Base-by-base conservation (phyloP, 345 rosid species). In the Arabidopsis thaliana region DNA sequence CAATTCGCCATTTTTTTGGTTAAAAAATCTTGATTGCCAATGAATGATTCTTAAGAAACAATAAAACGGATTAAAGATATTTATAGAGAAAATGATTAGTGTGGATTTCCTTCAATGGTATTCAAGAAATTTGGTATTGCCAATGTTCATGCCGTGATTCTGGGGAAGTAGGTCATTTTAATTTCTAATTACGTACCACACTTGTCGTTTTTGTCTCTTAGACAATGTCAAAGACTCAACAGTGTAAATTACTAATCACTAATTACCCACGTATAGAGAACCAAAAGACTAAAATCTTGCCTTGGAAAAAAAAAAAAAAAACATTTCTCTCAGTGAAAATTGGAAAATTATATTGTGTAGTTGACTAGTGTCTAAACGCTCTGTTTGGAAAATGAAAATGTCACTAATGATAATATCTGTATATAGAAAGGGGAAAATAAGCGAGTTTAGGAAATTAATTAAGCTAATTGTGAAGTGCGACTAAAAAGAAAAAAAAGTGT, bases 111-210 rank as follows among this genome's bases (percentile, higher is more conserved):
- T 50, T 41, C 50, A 22, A 20, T 57, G 13, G 40, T 33, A 16
- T 38, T 67, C 38, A 5, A 52, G 37, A 53, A 24, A 52, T 42
- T 64, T 34, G 59, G 45, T n/a, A 55, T 5, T 44, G 38, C 71
- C 77, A 58, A 23, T 22, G 36, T 36, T 56, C 32, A 55, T 56
- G 71, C 65, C 78, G 71, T 65, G 42, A 73, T 65, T 65, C 5
- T 65, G 3, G 78, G 78, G 57, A 20, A 64, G 28, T 41, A 32
- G 16, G 56, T 23, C 28, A 64, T 23, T 22, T 23, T 64, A 45
- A 14, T 64, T 24, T 16, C 20, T 23, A 62, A 44, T 65, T 42
- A 16, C 20, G 20, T 16, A 44, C n/a, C 8, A 25, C 10, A 50
- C 61, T 62, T 33, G 22, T 45, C 57, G 16, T 13, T 49, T 45